Percentiles rank a stretch among this genome's conserved stretches.
These are phyloP conservation scores for Odonthalia washingtoniensis DNA, from an alignment of 31 red algal species.

Conservation along the genomic window DNA sequence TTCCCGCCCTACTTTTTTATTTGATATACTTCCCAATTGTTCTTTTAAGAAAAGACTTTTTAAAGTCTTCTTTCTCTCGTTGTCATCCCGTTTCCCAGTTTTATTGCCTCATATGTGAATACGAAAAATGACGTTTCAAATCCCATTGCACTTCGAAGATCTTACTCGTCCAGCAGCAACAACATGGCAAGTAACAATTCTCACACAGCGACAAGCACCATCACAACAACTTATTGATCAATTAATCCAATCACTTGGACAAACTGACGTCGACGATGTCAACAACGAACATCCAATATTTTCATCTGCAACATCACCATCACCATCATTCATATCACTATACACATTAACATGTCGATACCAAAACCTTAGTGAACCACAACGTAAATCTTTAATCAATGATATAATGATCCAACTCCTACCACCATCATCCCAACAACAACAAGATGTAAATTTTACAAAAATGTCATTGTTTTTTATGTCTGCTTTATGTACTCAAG, in stretches of 20 bases:
- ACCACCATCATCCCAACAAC: conserved; percentile 25
- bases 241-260: conserved; percentile 4
- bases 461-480: conserved; percentile 55
- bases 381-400: conserved; percentile 38
- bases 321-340: too few relatives aligned
- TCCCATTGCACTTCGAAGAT: conserved; percentile 72
- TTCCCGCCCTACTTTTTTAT: too few relatives aligned
- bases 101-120: too few relatives aligned
- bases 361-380: conserved; percentile 33
- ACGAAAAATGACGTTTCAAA: conserved; percentile 75
- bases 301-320: conserved; percentile 37
- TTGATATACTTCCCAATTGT: too few relatives aligned
- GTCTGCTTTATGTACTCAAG: conserved; percentile 45
- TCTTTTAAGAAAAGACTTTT: too few relatives aligned
- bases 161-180: conserved; percentile 34
- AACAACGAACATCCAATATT: neutral
- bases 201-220: neutral
- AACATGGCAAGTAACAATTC: conserved; percentile 33
- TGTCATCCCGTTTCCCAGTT: too few relatives aligned
- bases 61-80: too few relatives aligned
- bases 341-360: conserved; percentile 54
- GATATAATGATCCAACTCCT: conserved; percentile 27
- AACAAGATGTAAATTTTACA: conserved; percentile 2
- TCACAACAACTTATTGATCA: neutral
- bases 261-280: neutral